Evolutionary conservation across 2,329 filamentous ascomycete species (phyloP).

Genomic region (Trichoderma oligosporum): DNA sequence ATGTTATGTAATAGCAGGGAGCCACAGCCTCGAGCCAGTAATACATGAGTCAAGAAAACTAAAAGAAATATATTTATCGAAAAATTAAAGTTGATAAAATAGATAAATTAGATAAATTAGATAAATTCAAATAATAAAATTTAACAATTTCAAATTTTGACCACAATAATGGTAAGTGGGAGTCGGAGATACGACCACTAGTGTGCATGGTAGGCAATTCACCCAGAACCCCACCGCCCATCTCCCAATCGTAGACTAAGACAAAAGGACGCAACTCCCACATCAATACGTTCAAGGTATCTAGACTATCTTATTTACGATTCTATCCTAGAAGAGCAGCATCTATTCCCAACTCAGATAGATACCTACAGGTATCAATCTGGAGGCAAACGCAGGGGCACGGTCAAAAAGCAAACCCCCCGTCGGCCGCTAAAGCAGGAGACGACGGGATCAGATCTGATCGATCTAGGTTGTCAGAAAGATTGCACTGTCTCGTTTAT

Average conservation of each 20-base stretch:
- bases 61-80: not conserved
- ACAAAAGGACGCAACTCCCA: slow-evolving; percentile 18
- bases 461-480: not conserved
- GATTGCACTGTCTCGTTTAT: too few species aligned
- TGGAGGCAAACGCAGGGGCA: not conserved
- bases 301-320: slow-evolving; percentile 3
- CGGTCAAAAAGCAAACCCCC: not conserved
- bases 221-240: not conserved
- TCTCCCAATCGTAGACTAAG: slow-evolving; percentile 11
- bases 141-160: not conserved
- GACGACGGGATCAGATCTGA: slow-evolving; percentile 7
- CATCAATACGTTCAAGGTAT: slow-evolving; percentile 16
- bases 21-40: not conserved
- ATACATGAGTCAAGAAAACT: slow-evolving; percentile 16
- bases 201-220: slow-evolving; percentile 17
- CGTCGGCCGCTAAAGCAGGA: slow-evolving; percentile 2
- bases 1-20: slow-evolving; percentile 16
- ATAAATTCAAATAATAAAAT: slow-evolving; percentile 9
- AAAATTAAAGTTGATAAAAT: not conserved
- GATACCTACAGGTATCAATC: not conserved
- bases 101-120: slow-evolving; percentile 11
- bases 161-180: slow-evolving; percentile 1
- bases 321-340: slow-evolving; percentile 19
- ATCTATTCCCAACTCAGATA: slow-evolving; percentile 16
- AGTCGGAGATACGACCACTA: slow-evolving; percentile 17